These are phyloP conservation scores for Chamaecyparis obtusa DNA, from an alignment of 75 land plant genomes.

Conservation along the genomic window DNA sequence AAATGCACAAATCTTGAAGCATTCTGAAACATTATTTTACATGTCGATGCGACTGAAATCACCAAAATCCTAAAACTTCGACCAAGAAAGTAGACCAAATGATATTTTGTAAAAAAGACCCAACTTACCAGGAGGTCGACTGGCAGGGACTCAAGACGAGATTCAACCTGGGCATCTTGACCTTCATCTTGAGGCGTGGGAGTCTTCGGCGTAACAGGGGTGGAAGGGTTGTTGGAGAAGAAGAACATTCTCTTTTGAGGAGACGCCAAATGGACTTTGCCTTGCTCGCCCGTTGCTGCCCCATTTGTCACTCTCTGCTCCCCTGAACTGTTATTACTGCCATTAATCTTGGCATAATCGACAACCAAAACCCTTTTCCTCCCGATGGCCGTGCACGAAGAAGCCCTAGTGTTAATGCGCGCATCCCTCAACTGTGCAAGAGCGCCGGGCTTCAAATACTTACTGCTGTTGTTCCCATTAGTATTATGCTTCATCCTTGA, in stretches of 20 bases:
- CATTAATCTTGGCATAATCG: slow-evolving; percentile 7
- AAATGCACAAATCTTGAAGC: no score
- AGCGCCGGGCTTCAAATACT: slow-evolving; percentile 69
- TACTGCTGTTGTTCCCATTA: slow-evolving; percentile 10
- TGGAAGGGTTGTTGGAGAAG: slow-evolving; percentile 30
- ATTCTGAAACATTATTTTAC: neutral
- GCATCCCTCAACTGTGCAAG: slow-evolving; percentile 63
- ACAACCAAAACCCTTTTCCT: slow-evolving; percentile 52
- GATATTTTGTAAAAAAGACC: neutral
- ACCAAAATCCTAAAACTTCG: neutral
- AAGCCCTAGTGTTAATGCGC: slow-evolving; percentile 26
- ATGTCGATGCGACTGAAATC: neutral
- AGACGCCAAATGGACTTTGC: slow-evolving; percentile 13
- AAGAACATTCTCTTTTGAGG: slow-evolving; percentile 37
- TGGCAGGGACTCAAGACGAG: slow-evolving; percentile 78
- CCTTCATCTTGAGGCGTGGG: neutral
- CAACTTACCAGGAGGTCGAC: slow-evolving; percentile 72
- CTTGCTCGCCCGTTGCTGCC: neutral
- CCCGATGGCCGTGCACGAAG: slow-evolving; percentile 52
- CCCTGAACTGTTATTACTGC: neutral
- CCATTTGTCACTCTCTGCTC: slow-evolving; percentile 14
- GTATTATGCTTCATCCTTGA: slow-evolving; percentile 16
- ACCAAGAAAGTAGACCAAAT: neutral
- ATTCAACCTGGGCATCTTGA: slow-evolving; percentile 41
- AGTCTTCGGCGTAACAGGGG: slow-evolving; percentile 44